Evolutionary conservation across 2,329 filamentous ascomycete species (phyloP), one percentile per base, ranked within the genome.

Genomic region (Pseudocercospora eumusae): DNA sequence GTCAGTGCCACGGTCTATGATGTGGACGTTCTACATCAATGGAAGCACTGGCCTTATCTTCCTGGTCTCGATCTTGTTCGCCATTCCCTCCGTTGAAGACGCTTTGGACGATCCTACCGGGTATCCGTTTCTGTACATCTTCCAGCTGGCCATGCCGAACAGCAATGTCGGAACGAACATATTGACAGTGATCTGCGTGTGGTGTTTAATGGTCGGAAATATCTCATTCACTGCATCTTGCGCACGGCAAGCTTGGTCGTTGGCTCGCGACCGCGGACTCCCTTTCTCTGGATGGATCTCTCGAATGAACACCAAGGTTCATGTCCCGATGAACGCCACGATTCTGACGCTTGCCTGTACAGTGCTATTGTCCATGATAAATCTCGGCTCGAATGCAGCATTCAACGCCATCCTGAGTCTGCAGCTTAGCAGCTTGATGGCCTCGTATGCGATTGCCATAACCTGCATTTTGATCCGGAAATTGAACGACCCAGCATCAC

Each of bases 1-100:
- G 18, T 68, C 62, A 18, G 68, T 75, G 10, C 72, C 73, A 21
- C 68, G 70, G 45, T 64, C 61, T 25, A 75, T 75, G 63, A 62
- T 70, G 47, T 69, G 69, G 63, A 68, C 65, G 8, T 71, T 67
- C 52, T 57, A 64, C 53, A 66, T 65, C 59, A 67, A 67, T 31
- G 64, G 64, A 36, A 56, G 61, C 18, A 65, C 62, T 10, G 65
- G 63, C 9, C 40, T 66, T 27, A 40, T 66, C 42, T 66, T 67
- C n/a, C 53, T 66, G 50, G 47, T 67, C 21, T 59, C 65, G 0
- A 56, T 67, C 13, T 57, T 67, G 1, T 67, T 67, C 49, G 64
- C 63, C 15, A 66, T 67, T 8, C 63, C 63, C 15, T 65, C 65
- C 18, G 63, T 67, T 11, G 59, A 64, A 56, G 65, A 64, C n/a